These are phyloP conservation scores for Colletotrichum noveboracense DNA, from an alignment of 2,329 filamentous ascomycete species.

Conservation along the genomic window DNA sequence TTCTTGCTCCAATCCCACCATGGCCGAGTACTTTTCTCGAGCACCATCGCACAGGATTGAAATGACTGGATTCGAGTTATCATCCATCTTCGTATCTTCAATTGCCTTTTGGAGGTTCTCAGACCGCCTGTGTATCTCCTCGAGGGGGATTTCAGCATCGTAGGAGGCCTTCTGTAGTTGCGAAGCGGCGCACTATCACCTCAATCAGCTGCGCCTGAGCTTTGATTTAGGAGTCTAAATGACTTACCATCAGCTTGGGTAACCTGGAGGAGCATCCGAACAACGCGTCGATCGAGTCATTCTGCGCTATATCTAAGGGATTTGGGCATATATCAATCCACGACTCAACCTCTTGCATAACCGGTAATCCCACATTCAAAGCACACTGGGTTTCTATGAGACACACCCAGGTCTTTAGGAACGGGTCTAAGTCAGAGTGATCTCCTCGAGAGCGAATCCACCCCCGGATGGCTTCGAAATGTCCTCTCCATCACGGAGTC, in stretches of 20 bases:
- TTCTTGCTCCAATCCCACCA: conserved; percentile 2
- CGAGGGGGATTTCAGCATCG: neutral
- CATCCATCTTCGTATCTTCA: neutral
- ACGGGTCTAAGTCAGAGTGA: neutral
- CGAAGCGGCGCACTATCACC: neutral
- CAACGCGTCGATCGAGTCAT: neutral
- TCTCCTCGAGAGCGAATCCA: conserved; percentile 1
- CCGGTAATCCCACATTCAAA: neutral
- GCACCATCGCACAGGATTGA: neutral
- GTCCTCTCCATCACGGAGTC: neutral
- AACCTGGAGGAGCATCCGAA: neutral
- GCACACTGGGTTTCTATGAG: conserved; percentile 1
- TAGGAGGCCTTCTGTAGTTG: neutral
- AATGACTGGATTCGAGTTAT: neutral
- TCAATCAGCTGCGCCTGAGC: neutral
- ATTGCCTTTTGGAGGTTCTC: neutral
- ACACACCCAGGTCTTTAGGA: neutral
- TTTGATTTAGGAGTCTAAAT: neutral
- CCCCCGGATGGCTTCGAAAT: neutral
- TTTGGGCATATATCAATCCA: neutral
- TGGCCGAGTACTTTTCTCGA: neutral
- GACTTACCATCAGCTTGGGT: neutral
- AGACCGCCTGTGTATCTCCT: neutral
- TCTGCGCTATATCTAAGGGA: neutral
- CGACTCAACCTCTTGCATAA: neutral